Percentiles rank a stretch among this genome's conserved stretches.
These are phyloP conservation scores for Quercus rubra DNA, from an alignment of 306 rosid species.

Conservation along the genomic window DNA sequence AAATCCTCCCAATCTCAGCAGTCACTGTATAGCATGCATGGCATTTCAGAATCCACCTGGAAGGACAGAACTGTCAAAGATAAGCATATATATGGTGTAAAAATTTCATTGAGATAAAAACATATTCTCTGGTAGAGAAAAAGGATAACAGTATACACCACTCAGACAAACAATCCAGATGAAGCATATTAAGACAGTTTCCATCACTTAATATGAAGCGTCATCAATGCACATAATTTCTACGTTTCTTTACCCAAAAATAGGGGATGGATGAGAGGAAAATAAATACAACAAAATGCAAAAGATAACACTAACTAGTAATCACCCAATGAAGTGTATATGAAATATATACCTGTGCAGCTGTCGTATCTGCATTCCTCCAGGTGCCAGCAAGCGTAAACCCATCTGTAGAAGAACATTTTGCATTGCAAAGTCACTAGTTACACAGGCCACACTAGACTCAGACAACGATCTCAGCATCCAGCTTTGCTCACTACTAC, in stretches of 20 bases:
- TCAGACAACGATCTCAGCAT: slow-evolving; percentile 83
- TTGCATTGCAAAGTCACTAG: slow-evolving; percentile 95
- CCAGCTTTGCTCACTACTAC: slow-evolving; percentile 87
- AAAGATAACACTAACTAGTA: neutral
- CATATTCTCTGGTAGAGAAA: neutral
- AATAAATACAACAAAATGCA: neutral
- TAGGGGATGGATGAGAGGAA: neutral
- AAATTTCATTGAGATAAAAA: neutral
- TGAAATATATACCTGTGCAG: slow-evolving; percentile 62
- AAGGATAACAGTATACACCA: neutral
- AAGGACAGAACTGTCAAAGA: slow-evolving; percentile 20
- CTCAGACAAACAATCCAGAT: neutral
- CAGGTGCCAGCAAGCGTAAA: slow-evolving; percentile 87
- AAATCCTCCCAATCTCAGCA: slow-evolving; percentile 79
- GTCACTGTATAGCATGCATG: slow-evolving; percentile 88
- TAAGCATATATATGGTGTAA: slow-evolving; percentile 2
- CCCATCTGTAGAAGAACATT: slow-evolving; percentile 97
- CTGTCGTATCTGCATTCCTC: slow-evolving; percentile 83
- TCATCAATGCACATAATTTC: neutral
- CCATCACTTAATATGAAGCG: neutral
- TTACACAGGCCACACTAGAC: slow-evolving; percentile 84
- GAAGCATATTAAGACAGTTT: neutral
- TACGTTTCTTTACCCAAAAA: neutral
- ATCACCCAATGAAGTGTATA: neutral
- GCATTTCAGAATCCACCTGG: slow-evolving; percentile 94